Conservation (phyloP, 2,329 filamentous ascomycete genomes). For the Aspergillus versicolor region DNA sequence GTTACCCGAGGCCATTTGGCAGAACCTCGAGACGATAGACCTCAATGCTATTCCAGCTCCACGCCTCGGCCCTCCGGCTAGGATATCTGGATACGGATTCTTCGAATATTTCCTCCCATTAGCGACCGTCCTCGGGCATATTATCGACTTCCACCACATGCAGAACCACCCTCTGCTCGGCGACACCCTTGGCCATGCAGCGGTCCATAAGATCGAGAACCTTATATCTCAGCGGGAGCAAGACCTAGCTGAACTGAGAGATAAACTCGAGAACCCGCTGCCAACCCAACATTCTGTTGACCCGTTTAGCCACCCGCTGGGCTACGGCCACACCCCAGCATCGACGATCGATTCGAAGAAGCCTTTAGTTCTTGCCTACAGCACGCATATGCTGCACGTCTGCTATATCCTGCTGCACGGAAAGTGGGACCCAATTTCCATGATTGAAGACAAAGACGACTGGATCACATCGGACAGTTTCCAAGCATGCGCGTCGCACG, state of each 20-base stretch:
- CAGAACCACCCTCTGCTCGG: slow-evolving; percentile 7
- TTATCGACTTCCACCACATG: slow-evolving; percentile 10
- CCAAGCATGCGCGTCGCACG: slow-evolving; percentile 8
- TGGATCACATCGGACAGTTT: slow-evolving; percentile 13
- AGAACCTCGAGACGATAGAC: slow-evolving; percentile 3
- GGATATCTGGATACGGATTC: slow-evolving; percentile 5
- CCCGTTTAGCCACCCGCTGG: too few species aligned
- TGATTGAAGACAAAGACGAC: slow-evolving; percentile 14
- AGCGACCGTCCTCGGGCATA: slow-evolving; percentile 7
- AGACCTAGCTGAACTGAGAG: slow-evolving; percentile 2
- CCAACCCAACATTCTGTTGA: too few species aligned
- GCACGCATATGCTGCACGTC: slow-evolving; percentile 9
- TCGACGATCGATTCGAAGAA: not conserved
- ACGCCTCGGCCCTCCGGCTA: not conserved
- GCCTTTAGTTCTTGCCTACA: slow-evolving; percentile 8
- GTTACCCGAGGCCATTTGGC: slow-evolving; percentile 4
- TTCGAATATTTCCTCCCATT: slow-evolving; percentile 12
- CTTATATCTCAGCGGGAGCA: slow-evolving; percentile 11
- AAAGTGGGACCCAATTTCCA: slow-evolving; percentile 10
- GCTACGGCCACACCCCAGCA: not conserved
- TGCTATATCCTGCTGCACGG: slow-evolving; percentile 10
- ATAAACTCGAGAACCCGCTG: not conserved
- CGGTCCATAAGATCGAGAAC: slow-evolving; percentile 1
- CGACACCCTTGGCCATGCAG: not conserved
- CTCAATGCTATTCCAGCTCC: not conserved